phyloP scores from a whole-genome alignment of 805 yeast genomes.

The Millerozyma acaciae region DNA sequence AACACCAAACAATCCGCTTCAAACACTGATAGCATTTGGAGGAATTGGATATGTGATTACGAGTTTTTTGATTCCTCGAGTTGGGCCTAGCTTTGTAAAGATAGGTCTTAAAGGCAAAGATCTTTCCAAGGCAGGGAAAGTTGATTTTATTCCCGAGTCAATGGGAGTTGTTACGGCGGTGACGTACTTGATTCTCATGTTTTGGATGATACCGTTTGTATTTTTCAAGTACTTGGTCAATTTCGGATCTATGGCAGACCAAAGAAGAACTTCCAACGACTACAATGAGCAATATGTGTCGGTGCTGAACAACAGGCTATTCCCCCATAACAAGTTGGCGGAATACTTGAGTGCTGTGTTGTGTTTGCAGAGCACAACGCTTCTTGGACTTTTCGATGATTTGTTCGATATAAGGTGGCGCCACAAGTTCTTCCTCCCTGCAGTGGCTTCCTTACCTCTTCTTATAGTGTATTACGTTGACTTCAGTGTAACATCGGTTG shows the following conservation, averaged over 20 bases:
- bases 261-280: slow-evolving; percentile 26
- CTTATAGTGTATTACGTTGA: slow-evolving; percentile 89
- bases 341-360: slow-evolving; percentile 83
- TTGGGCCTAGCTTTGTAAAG: slow-evolving; percentile 62
- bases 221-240: slow-evolving; percentile 72
- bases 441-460: slow-evolving; percentile 88
- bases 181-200: slow-evolving; percentile 75
- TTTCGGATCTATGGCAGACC: slow-evolving; percentile 33
- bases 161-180: slow-evolving; percentile 89
- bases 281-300: slow-evolving; percentile 33
- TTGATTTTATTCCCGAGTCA: slow-evolving; percentile 68
- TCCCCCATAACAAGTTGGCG: slow-evolving; percentile 80
- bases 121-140: slow-evolving; percentile 71
- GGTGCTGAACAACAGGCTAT: slow-evolving; percentile 34
- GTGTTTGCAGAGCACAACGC: slow-evolving; percentile 76
- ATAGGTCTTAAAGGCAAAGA: slow-evolving; percentile 88
- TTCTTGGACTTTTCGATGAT: slow-evolving; percentile 90
- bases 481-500: slow-evolving; percentile 84
- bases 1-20: slow-evolving; percentile 45
- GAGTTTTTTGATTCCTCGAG: slow-evolving; percentile 59
- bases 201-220: slow-evolving; percentile 81
- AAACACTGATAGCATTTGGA: slow-evolving; percentile 63
- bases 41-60: slow-evolving; percentile 64
- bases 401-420: slow-evolving; percentile 96
- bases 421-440: slow-evolving; percentile 93